Evolutionary conservation across 1,284 basidiomycete species (phyloP).

Genomic region (Cutaneotrichosporon sp.): DNA sequence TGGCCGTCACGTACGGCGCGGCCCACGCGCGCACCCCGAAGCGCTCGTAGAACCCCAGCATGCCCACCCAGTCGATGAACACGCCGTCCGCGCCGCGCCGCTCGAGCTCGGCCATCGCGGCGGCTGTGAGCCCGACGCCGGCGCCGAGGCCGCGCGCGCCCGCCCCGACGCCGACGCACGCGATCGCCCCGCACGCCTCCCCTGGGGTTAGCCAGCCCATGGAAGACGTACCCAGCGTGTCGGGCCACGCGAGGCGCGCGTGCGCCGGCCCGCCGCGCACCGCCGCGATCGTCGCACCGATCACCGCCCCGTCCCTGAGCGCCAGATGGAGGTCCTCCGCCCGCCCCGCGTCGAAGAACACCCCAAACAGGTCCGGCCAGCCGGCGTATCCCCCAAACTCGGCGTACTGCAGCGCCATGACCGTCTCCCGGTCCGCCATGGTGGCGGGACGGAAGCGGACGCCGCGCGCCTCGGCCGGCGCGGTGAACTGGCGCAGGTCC

Average conservation of each 20-base stretch:
- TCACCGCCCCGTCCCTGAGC: constrained; percentile 17
- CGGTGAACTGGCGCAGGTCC: constrained; percentile 15
- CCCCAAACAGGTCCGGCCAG: constrained; percentile 33
- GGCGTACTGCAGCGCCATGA: constrained; percentile 24
- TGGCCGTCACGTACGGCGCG: constrained; percentile 15
- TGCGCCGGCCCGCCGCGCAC: constrained; percentile 15
- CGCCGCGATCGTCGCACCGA: constrained; percentile 28
- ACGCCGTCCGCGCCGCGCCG: constrained; percentile 29
- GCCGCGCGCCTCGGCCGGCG: constrained; percentile 15
- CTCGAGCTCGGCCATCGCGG: constrained; percentile 21
- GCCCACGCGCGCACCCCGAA: constrained; percentile 27
- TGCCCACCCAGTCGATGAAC: constrained; percentile 35
- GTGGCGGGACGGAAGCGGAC: constrained; percentile 22
- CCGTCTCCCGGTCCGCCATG: constrained; percentile 13
- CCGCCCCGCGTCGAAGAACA: constrained; percentile 19
- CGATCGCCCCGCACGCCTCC: constrained; percentile 22
- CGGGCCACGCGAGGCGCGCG: constrained; percentile 22
- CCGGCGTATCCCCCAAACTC: constrained; percentile 31
- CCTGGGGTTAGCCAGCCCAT: constrained; percentile 15
- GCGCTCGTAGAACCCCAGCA: constrained; percentile 32
- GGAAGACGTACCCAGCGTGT: constrained; percentile 20
- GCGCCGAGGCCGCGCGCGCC: constrained; percentile 19
- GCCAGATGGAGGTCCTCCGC: constrained; percentile 26
- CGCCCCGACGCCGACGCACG: constrained; percentile 28
- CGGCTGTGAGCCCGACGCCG: constrained; percentile 27